A percentile compares a stretch with the other conserved stretches of the same genome.
Conservation (phyloP, 495 filamentous ascomycete genomes). For the Neurospora sp. region DNA sequence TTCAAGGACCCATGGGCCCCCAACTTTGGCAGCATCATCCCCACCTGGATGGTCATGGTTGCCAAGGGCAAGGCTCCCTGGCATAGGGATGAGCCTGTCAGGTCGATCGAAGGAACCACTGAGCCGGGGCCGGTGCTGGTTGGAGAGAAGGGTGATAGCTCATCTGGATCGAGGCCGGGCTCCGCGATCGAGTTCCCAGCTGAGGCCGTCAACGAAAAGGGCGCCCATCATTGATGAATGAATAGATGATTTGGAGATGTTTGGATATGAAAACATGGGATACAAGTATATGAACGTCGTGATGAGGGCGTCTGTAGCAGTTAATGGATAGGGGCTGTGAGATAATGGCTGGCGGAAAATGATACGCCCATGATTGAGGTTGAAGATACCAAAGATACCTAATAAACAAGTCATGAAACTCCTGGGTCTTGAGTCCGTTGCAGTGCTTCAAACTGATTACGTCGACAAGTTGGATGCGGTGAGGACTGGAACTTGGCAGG, state of each 20-base stretch:
- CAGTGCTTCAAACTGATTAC: not conserved
- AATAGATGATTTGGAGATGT: not conserved
- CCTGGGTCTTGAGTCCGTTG: not conserved
- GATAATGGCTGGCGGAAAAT: not conserved
- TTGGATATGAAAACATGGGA: not conserved
- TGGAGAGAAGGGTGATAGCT: not conserved
- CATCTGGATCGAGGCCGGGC: not conserved
- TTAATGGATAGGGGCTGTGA: not conserved
- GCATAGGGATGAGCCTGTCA: not conserved
- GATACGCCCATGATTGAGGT: not conserved
- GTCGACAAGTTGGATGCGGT: not conserved
- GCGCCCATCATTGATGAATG: not conserved
- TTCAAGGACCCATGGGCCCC: constrained; percentile 68
- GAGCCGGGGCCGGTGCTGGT: not conserved
- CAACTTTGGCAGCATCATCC: constrained; percentile 57
- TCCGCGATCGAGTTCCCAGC: not conserved
- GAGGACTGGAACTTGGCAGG: not conserved
- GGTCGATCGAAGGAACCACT: not conserved
- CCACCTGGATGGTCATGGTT: constrained; percentile 56
- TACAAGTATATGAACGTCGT: not conserved
- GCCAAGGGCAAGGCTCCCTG: constrained; percentile 42
- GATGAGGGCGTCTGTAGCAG: not conserved
- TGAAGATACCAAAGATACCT: not conserved
- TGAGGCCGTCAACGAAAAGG: not conserved
- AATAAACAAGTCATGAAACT: not conserved